Evolutionary conservation across 345 rosid species (phyloP).

Genomic region (Eucalyptus polybractea): DNA sequence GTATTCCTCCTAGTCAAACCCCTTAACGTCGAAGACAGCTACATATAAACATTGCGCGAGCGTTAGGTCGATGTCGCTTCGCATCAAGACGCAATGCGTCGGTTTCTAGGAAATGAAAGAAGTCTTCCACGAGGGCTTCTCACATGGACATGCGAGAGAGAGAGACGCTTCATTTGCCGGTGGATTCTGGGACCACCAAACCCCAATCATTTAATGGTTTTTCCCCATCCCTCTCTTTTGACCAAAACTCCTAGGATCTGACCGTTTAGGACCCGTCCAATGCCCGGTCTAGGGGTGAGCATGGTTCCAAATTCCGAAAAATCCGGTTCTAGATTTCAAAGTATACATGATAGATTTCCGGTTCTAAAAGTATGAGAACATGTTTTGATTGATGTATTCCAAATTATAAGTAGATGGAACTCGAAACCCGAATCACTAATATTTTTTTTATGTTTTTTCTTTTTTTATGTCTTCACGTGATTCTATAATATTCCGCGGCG

Average conservation of each 20-base stretch:
- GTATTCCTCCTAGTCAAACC: neutral
- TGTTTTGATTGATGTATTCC: fast-evolving
- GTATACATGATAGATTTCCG: too few relatives aligned
- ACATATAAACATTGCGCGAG: neutral
- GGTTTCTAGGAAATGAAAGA: neutral
- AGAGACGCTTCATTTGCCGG: neutral
- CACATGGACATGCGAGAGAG: neutral
- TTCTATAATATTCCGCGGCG: fast-evolving
- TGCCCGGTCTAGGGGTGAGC: too few relatives aligned
- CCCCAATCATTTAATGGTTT: neutral
- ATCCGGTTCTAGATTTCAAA: fast-evolving
- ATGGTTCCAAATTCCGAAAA: too few relatives aligned
- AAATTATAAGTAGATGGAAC: too few relatives aligned
- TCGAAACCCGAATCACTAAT: fast-evolving
- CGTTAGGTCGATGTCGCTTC: neutral
- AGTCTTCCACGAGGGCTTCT: neutral
- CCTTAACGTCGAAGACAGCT: neutral
- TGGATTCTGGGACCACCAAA: neutral
- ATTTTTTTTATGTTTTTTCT: too few relatives aligned
- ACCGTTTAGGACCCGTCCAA: neutral
- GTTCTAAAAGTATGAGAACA: too few relatives aligned
- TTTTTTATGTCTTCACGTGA: too few relatives aligned
- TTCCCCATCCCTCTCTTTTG: neutral
- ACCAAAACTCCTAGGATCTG: neutral
- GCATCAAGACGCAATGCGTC: neutral